Conservation (phyloP, 208 protist species). For the Phytomonas sp. region DNA sequence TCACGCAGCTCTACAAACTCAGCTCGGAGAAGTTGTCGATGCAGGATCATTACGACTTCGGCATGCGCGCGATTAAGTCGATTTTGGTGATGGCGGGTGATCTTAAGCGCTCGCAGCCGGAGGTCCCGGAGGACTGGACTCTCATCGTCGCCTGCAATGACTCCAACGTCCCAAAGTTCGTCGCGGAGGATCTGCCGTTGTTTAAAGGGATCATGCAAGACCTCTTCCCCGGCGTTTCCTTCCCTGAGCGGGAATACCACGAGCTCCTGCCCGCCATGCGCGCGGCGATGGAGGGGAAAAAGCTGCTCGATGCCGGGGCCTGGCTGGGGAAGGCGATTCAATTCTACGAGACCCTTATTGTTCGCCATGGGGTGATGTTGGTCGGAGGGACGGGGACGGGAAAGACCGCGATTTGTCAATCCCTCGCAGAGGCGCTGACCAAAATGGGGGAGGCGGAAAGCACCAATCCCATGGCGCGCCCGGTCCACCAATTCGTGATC, state of each 20-base stretch:
- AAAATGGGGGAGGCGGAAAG: slow-evolving; percentile 48
- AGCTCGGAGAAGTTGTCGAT: slow-evolving; percentile 96
- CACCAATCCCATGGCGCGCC: slow-evolving; percentile 62
- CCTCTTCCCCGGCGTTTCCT: slow-evolving; percentile 95
- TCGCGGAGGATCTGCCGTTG: slow-evolving; percentile 96
- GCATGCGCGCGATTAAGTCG: slow-evolving; percentile 97
- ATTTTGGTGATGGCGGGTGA: slow-evolving; percentile 98
- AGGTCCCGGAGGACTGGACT: slow-evolving; percentile 95
- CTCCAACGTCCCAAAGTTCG: slow-evolving; percentile 98
- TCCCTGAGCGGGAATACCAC: slow-evolving; percentile 91
- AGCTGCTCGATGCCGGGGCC: slow-evolving; percentile 64
- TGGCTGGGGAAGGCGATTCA: slow-evolving; percentile 95
- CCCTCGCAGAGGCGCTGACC: slow-evolving; percentile 71
- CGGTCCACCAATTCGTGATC: slow-evolving; percentile 90
- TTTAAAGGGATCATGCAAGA: slow-evolving; percentile 98
- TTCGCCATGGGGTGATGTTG: slow-evolving; percentile 97
- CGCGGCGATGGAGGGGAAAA: slow-evolving; percentile 49
- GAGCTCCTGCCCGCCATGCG: slow-evolving; percentile 89
- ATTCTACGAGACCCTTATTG: slow-evolving; percentile 97
- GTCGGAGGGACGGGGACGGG: slow-evolving; percentile 96
- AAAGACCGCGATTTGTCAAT: slow-evolving; percentile 88
- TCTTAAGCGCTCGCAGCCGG: slow-evolving; percentile 94
- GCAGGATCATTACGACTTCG: slow-evolving; percentile 98
- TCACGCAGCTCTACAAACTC: slow-evolving; percentile 98
- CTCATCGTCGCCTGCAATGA: slow-evolving; percentile 97